Evolutionary conservation across 2,329 filamentous ascomycete species (phyloP).

Genomic region (Trichophyton simii): DNA sequence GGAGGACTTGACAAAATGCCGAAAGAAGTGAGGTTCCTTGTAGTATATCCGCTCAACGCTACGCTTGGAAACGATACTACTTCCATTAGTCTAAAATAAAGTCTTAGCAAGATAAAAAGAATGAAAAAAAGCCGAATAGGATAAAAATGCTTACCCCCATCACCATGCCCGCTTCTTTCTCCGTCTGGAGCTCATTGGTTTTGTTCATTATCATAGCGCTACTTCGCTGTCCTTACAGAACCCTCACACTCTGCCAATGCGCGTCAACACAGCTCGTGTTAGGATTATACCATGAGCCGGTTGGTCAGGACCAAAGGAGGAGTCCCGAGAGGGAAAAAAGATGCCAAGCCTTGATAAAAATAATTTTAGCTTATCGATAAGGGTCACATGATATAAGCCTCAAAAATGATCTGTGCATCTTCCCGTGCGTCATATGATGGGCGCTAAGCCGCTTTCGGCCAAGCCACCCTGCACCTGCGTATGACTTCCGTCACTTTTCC

Average conservation of each 20-base stretch:
- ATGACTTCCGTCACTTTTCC: slow-evolving; percentile 1
- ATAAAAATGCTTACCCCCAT: slow-evolving; percentile 36
- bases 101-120: not conserved
- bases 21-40: slow-evolving; percentile 70
- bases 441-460: slow-evolving; percentile 3
- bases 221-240: no score
- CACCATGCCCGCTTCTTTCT: slow-evolving; percentile 40
- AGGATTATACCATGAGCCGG: not conserved
- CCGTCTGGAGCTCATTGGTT: slow-evolving; percentile 18
- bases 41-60: slow-evolving; percentile 86
- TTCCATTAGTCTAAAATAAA: slow-evolving; percentile 60
- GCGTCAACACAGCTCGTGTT: no score
- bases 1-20: slow-evolving; percentile 75
- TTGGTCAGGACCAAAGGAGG: not conserved
- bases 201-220: not conserved
- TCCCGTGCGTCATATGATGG: slow-evolving; percentile 10
- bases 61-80: slow-evolving; percentile 82
- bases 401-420: slow-evolving; percentile 30
- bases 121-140: not conserved
- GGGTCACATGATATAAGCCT: slow-evolving; percentile 15
- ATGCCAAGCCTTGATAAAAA: not conserved
- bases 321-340: not conserved
- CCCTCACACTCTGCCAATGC: not conserved
- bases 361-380: slow-evolving; percentile 1
- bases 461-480: not conserved